Conservation (phyloP, 2,329 filamentous ascomycete species). For the Kalaharituber pfeilii region DNA sequence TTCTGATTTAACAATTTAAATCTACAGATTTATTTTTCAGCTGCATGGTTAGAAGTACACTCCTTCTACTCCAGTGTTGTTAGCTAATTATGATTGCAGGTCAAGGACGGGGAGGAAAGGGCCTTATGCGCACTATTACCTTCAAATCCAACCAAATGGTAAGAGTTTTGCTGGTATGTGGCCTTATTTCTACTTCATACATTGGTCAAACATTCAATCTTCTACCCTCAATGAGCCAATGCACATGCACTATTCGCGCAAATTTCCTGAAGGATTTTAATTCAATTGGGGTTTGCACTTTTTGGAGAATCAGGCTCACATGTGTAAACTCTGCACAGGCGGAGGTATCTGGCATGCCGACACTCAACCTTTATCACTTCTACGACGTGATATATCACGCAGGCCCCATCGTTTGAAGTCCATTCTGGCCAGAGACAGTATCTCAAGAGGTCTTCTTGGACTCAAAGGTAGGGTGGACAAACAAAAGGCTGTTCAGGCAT, state of each 20-base stretch:
- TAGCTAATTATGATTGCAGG: constrained; percentile 27
- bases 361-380: constrained; percentile 41
- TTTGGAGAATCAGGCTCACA: too few relatives aligned
- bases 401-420: constrained; percentile 52
- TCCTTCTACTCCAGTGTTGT: neutral
- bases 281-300: too few relatives aligned
- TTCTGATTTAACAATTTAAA: constrained; percentile 19
- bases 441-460: constrained; percentile 47
- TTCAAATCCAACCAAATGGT: constrained; percentile 54
- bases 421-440: constrained; percentile 42
- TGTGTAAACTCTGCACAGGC: too few relatives aligned
- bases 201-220: too few relatives aligned
- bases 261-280: too few relatives aligned
- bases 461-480: constrained; percentile 36
- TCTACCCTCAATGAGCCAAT: too few relatives aligned
- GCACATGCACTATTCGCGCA: too few relatives aligned
- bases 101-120: constrained; percentile 76
- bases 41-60: constrained; percentile 44
- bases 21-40: constrained; percentile 57
- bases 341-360: constrained; percentile 73
- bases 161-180: constrained; percentile 53
- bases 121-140: constrained; percentile 73
- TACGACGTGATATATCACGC: constrained; percentile 60
- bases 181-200: too few relatives aligned
- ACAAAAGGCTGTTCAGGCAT: constrained; percentile 48